Conservation (phyloP, 2,329 filamentous ascomycete species). For the Nemania sp. region DNA sequence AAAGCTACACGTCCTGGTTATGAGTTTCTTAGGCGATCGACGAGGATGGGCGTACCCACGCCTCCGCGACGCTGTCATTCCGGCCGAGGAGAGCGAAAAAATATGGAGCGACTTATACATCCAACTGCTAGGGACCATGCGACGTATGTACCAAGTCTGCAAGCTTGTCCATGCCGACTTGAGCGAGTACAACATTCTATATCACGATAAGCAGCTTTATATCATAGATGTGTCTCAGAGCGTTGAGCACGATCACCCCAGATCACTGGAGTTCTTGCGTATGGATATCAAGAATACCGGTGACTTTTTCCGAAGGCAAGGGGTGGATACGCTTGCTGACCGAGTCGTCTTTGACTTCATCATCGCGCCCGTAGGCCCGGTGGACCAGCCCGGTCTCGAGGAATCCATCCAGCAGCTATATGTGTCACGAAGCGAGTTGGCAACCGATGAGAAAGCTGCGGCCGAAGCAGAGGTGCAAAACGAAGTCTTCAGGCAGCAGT, state of each 20-base stretch:
- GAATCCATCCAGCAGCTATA: conserved; percentile 69
- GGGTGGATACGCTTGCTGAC: conserved; percentile 79
- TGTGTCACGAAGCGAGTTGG: conserved; percentile 53
- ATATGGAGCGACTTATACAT: conserved; percentile 81
- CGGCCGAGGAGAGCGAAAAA: conserved; percentile 66
- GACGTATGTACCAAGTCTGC: conserved; percentile 89
- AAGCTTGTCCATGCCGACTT: conserved; percentile 92
- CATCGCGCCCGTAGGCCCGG: conserved; percentile 61
- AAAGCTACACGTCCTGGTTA: conserved; percentile 91
- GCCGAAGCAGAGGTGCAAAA: conserved; percentile 76
- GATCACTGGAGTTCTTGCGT: conserved; percentile 87
- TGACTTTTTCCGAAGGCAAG: conserved; percentile 87
- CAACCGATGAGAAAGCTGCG: conserved; percentile 52
- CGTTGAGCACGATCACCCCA: conserved; percentile 94
- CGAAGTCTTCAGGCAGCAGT: conserved; percentile 93
- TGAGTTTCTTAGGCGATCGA: conserved; percentile 87
- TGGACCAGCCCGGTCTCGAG: conserved; percentile 63
- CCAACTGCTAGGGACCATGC: conserved; percentile 85
- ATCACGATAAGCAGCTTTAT: conserved; percentile 79
- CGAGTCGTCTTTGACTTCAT: conserved; percentile 84
- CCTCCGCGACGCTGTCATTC: conserved; percentile 80
- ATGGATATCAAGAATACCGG: conserved; percentile 99
- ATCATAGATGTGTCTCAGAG: conserved; percentile 98
- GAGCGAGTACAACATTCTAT: conserved; percentile 97
- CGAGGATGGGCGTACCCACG: conserved; percentile 88